Conservation (phyloP, 768 basidiomycete species). For the Baorangia bicolor region DNA sequence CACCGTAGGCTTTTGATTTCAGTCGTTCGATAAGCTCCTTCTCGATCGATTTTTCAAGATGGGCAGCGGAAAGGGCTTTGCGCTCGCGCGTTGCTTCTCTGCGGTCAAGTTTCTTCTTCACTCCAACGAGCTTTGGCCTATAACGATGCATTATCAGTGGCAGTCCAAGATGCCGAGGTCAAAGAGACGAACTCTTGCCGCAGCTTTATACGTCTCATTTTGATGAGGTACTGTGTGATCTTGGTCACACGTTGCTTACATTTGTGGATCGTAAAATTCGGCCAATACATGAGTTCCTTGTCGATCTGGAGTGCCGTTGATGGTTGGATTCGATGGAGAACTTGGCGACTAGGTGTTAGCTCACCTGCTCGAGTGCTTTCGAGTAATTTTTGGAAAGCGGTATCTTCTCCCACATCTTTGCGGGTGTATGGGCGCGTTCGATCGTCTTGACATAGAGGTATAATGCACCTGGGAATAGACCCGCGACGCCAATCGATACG, state of each 20-base stretch:
- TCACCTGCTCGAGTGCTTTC: constrained; percentile 91
- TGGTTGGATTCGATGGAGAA: background rate
- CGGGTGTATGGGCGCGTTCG: constrained; percentile 94
- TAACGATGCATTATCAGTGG: background rate
- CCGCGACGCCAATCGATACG: background rate
- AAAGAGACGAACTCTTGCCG: constrained; percentile 69
- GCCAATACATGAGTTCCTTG: constrained; percentile 95
- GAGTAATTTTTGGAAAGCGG: constrained; percentile 92
- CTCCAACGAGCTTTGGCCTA: constrained; percentile 90
- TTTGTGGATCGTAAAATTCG: constrained; percentile 95
- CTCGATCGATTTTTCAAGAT: constrained; percentile 92
- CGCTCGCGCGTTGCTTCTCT: constrained; percentile 91
- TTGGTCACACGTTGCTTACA: constrained; percentile 99
- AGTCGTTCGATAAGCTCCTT: constrained; percentile 95
- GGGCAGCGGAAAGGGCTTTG: constrained; percentile 94
- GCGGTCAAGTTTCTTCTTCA: constrained; percentile 96
- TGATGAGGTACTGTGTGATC: constrained; percentile 98
- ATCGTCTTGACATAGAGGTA: constrained; percentile 98
- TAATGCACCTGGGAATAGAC: constrained; percentile 55
- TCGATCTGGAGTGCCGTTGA: constrained; percentile 66
- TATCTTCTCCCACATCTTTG: constrained; percentile 97
- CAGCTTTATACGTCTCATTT: constrained; percentile 90
- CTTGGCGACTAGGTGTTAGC: constrained; percentile 9
- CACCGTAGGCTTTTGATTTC: constrained; percentile 96
- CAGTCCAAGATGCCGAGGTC: background rate